Percentiles rank a stretch among this genome's conserved stretches.
These are phyloP conservation scores for Phytophthora tentaculata DNA, from an alignment of 352 stramenopile genomes.

Conservation along the genomic window DNA sequence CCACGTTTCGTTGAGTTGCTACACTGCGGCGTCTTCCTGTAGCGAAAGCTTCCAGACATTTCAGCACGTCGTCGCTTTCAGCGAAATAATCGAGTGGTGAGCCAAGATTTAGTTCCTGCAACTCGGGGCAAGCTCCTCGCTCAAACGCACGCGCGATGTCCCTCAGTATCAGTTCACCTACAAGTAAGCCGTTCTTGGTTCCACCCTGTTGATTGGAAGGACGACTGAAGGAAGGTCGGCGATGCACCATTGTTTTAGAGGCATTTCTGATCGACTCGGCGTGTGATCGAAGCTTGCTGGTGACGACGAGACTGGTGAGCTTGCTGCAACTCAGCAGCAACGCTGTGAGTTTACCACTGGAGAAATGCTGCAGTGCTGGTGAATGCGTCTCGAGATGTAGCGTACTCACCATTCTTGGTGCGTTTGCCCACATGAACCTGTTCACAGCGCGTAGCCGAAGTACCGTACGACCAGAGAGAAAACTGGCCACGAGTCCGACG, in stretches of 20 bases:
- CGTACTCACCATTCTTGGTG: slow-evolving; percentile 45
- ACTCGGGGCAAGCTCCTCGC: slow-evolving; percentile 36
- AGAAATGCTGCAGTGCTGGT: slow-evolving; percentile 31
- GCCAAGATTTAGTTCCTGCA: slow-evolving; percentile 44
- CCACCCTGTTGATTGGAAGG: slow-evolving; percentile 1
- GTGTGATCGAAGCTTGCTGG: slow-evolving; percentile 35
- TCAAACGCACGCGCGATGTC: slow-evolving; percentile 39
- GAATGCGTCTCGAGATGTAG: slow-evolving; percentile 49
- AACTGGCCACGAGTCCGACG: slow-evolving; percentile 53
- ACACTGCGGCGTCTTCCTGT: slow-evolving; percentile 1
- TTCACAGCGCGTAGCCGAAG: slow-evolving; percentile 50
- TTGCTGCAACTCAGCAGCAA: slow-evolving; percentile 46
- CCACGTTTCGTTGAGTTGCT: background rate
- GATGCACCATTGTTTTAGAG: slow-evolving; percentile 11
- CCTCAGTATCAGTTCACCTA: slow-evolving; percentile 26
- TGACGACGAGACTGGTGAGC: slow-evolving; percentile 48
- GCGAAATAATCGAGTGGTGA: slow-evolving; percentile 65
- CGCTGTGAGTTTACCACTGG: slow-evolving; percentile 33
- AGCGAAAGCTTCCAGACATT: slow-evolving; percentile 47
- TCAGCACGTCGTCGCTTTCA: slow-evolving; percentile 54
- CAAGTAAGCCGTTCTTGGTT: slow-evolving; percentile 14
- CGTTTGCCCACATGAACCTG: slow-evolving; percentile 46
- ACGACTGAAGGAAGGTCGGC: slow-evolving; percentile 28
- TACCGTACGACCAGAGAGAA: slow-evolving; percentile 54
- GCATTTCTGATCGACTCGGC: background rate